phyloP scores from a whole-genome alignment of 352 stramenopile genomes.

The Phytophthora melonis region DNA sequence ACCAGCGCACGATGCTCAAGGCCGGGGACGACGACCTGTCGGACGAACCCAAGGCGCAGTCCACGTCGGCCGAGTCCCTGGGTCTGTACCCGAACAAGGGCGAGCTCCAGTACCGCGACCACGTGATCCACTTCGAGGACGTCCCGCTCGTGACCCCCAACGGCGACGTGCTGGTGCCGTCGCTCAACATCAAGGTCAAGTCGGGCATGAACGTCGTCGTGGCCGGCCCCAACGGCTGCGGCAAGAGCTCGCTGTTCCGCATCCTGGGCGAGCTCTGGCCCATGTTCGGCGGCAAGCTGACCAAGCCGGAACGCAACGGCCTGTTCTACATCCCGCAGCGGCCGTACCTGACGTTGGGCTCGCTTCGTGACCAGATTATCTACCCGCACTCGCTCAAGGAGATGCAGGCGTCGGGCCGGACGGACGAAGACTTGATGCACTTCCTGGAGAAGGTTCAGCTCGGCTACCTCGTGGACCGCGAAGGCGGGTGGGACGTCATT shows the following conservation, averaged over 20 bases:
- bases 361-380: slow-evolving; percentile 90
- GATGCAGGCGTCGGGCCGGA: slow-evolving; percentile 60
- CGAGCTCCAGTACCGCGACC: slow-evolving; percentile 58
- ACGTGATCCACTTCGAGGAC: slow-evolving; percentile 90
- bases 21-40: slow-evolving; percentile 41
- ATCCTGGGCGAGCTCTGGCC: slow-evolving; percentile 91
- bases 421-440: slow-evolving; percentile 69
- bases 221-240: slow-evolving; percentile 84
- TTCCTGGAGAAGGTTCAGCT: slow-evolving; percentile 88
- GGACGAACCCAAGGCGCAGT: slow-evolving; percentile 31
- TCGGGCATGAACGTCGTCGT: slow-evolving; percentile 92
- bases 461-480: slow-evolving; percentile 74
- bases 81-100: slow-evolving; percentile 73
- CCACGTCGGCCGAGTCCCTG: slow-evolving; percentile 55
- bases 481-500: slow-evolving; percentile 82
- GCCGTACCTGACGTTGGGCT: slow-evolving; percentile 89
- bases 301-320: slow-evolving; percentile 80
- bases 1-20: slow-evolving; percentile 83
- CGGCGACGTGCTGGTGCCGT: slow-evolving; percentile 86
- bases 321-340: slow-evolving; percentile 94
- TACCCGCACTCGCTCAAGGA: slow-evolving; percentile 86
- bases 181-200: slow-evolving; percentile 85
- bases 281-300: slow-evolving; percentile 77
- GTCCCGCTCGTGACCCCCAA: slow-evolving; percentile 91
- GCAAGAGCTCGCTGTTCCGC: slow-evolving; percentile 91